Evolutionary conservation across 345 rosid genomes (phyloP).

Genomic region (Psidium friedrichsthalianum): DNA sequence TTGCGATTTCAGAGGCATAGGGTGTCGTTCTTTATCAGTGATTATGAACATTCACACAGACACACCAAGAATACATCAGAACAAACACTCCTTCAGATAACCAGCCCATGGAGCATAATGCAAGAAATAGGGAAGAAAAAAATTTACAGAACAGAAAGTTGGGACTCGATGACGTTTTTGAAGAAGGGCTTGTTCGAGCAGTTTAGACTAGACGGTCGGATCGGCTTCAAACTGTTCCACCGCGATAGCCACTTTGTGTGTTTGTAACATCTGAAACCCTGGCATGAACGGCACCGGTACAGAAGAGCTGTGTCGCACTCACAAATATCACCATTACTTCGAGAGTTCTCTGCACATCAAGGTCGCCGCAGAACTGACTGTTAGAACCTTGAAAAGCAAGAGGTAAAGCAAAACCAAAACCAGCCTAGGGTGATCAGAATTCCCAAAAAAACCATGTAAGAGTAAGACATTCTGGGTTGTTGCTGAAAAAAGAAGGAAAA

Average conservation of each 20-base stretch:
- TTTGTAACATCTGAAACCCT: conserved; percentile 24
- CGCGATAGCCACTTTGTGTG: neutral
- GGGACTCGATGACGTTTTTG: neutral
- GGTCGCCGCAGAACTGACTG: neutral
- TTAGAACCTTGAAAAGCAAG: neutral
- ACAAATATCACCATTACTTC: conserved; percentile 62
- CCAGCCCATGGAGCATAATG: neutral
- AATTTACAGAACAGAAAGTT: neutral
- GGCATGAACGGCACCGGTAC: conserved; percentile 51
- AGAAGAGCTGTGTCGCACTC: conserved; percentile 54
- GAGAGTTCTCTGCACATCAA: conserved; percentile 48
- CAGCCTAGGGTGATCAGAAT: neutral
- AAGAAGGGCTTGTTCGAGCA: neutral
- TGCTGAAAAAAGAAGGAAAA: neutral
- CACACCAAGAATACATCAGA: neutral
- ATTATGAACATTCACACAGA: neutral
- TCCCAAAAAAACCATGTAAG: neutral
- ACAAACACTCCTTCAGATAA: neutral
- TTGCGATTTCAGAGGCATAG: neutral
- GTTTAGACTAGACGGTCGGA: neutral
- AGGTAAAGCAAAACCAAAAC: neutral
- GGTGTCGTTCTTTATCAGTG: neutral
- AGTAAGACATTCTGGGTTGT: neutral
- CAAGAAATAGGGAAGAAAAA: neutral
- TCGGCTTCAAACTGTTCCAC: neutral